Percentiles rank a stretch among this genome's conserved stretches.
These are phyloP conservation scores for Phoenix roebelenii DNA, from an alignment of 176 grass and related monocot genomes.

Conservation along the genomic window DNA sequence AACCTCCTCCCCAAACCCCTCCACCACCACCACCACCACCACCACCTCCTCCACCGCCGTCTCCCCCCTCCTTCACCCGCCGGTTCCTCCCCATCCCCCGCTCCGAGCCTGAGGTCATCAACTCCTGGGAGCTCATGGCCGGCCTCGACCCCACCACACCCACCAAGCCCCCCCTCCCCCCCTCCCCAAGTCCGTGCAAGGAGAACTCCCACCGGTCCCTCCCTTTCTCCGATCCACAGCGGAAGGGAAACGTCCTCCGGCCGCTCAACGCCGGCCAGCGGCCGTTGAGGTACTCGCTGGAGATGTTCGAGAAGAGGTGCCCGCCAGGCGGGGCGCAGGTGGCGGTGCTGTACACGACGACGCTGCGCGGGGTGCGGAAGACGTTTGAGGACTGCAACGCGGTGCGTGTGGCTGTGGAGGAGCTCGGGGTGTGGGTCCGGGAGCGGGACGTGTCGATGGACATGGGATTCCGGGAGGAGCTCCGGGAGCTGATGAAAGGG, in stretches of 20 bases:
- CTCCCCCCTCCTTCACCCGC: neutral
- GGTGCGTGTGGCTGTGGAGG: slow-evolving; percentile 38
- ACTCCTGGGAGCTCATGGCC: slow-evolving; percentile 72
- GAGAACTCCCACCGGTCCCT: neutral
- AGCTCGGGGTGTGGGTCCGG: slow-evolving; percentile 36
- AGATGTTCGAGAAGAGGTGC: slow-evolving; percentile 23
- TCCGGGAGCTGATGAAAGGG: slow-evolving; percentile 18
- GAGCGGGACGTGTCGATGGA: slow-evolving; percentile 75
- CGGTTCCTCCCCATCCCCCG: neutral
- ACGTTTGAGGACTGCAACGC: slow-evolving; percentile 72
- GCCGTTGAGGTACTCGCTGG: slow-evolving; percentile 2
- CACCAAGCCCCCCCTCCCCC: slow-evolving; percentile 5
- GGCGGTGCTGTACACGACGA: slow-evolving; percentile 52
- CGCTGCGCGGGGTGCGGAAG: slow-evolving; percentile 46
- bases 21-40: neutral
- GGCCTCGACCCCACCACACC: slow-evolving; percentile 47
- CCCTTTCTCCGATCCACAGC: neutral
- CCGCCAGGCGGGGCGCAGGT: slow-evolving; percentile 22
- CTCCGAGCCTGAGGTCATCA: slow-evolving; percentile 43
- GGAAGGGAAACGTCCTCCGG: slow-evolving; percentile 1
- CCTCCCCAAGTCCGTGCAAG: neutral
- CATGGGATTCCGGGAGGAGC: slow-evolving; percentile 56
- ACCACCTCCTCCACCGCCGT: slow-evolving; percentile 3
- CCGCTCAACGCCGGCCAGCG: slow-evolving; percentile 11
- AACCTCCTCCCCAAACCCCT: slow-evolving; percentile 1